Percentiles rank a stretch among this genome's conserved stretches.
Evolutionary conservation across 352 stramenopile genomes (phyloP).

Genomic region (Elongisporangium prolatum): DNA sequence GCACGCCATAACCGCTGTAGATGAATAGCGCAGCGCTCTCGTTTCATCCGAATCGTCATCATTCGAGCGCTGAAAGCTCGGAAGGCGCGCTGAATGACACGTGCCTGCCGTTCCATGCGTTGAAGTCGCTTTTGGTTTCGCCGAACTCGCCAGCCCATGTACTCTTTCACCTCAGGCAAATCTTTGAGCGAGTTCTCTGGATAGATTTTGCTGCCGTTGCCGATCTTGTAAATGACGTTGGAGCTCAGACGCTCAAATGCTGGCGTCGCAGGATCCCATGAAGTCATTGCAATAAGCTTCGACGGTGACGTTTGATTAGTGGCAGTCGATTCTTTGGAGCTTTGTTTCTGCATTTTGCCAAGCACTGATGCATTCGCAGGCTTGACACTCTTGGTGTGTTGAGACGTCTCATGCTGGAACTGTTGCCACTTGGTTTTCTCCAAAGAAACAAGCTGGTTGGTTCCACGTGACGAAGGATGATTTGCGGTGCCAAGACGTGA

Average conservation of each 20-base stretch:
- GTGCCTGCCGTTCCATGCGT: slow-evolving; percentile 78
- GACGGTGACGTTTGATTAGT: slow-evolving; percentile 8
- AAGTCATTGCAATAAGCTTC: slow-evolving; percentile 29
- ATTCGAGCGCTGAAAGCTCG: slow-evolving; percentile 86
- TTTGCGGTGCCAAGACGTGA: background rate
- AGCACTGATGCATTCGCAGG: background rate
- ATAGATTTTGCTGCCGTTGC: slow-evolving; percentile 85
- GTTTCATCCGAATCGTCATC: slow-evolving; percentile 67
- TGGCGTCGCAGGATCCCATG: slow-evolving; percentile 70
- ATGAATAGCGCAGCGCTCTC: slow-evolving; percentile 65
- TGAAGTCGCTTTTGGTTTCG: slow-evolving; percentile 92
- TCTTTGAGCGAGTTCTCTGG: slow-evolving; percentile 20
- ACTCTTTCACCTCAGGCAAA: slow-evolving; percentile 90
- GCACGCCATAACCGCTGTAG: slow-evolving; percentile 90
- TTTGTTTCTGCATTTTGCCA: background rate
- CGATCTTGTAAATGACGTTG: slow-evolving; percentile 83
- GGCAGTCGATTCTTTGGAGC: background rate
- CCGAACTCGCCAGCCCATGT: slow-evolving; percentile 95
- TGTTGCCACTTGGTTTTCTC: slow-evolving; percentile 35
- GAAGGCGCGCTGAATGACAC: slow-evolving; percentile 88
- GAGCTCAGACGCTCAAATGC: slow-evolving; percentile 86
- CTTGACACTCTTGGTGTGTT: slow-evolving; percentile 10
- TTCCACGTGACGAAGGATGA: slow-evolving; percentile 5
- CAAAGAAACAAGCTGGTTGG: slow-evolving; percentile 26
- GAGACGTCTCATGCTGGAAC: slow-evolving; percentile 30